Evolutionary conservation across 2,329 filamentous ascomycete genomes (phyloP).

Genomic region (Xylaria sp.): DNA sequence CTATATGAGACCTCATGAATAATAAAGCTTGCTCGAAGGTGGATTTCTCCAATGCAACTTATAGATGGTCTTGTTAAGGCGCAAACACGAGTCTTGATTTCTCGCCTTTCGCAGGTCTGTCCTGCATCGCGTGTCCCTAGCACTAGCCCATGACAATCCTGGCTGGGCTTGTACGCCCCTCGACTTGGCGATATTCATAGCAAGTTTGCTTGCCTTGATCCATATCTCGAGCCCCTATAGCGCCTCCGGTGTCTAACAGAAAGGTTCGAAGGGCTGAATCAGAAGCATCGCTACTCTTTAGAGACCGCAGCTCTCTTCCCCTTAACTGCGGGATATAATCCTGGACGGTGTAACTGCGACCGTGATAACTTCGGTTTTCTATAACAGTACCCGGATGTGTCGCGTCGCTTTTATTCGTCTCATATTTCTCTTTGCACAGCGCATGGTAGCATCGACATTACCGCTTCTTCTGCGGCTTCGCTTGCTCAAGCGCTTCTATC

Average conservation of each 20-base stretch:
- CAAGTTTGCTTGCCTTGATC: neutral
- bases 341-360: neutral
- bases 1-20: constrained; percentile 5
- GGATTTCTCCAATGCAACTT: neutral
- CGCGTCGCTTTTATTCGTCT: neutral
- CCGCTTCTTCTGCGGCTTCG: constrained; percentile 31
- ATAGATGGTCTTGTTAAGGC: neutral
- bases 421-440: neutral
- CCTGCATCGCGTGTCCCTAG: neutral
- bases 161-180: neutral
- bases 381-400: neutral
- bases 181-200: neutral
- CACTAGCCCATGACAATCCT: neutral
- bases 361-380: neutral
- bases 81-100: neutral
- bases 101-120: neutral
- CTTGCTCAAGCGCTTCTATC: constrained; percentile 48
- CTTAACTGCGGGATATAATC: neutral
- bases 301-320: neutral
- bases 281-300: neutral
- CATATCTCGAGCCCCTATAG: neutral
- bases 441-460: neutral
- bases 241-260: neutral
- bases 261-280: neutral
- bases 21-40: constrained; percentile 12